Conservation (phyloP, 257 asterid species). For the Fraxinus cuspidata region DNA sequence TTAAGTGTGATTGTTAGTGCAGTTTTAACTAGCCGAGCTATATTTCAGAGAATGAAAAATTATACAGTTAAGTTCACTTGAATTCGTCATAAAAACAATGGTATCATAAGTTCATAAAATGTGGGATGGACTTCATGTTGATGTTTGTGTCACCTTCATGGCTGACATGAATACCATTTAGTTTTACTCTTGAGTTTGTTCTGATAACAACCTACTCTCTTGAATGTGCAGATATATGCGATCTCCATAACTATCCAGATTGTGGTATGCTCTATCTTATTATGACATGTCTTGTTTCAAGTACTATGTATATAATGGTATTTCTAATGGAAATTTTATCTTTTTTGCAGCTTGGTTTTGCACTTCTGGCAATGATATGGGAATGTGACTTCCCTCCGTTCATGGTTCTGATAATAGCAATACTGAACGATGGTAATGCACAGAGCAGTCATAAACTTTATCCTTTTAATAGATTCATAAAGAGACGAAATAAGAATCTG, state of each 20-base stretch:
- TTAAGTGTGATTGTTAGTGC: conserved; percentile 37
- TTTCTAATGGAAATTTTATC: not conserved
- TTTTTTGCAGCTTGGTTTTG: conserved; percentile 31
- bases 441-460: not conserved
- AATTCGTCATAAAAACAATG: too few relatives aligned
- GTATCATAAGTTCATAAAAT: too few relatives aligned
- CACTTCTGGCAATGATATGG: conserved; percentile 38
- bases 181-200: too few relatives aligned
- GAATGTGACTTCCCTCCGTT: conserved; percentile 36
- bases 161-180: too few relatives aligned
- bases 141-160: too few relatives aligned
- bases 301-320: not conserved
- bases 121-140: too few relatives aligned
- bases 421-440: conserved; percentile 34
- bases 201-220: not conserved
- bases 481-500: too few relatives aligned
- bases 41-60: conserved; percentile 39
- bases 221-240: conserved; percentile 32
- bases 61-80: conserved; percentile 29
- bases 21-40: conserved; percentile 35
- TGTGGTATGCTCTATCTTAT: conserved; percentile 28
- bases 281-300: not conserved
- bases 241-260: conserved; percentile 36
- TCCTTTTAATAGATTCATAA: too few relatives aligned
- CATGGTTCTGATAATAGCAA: conserved; percentile 40